Percentiles rank a stretch among this genome's conserved stretches.
Evolutionary conservation across 2,329 filamentous ascomycete species (phyloP).

Genomic region (Peltaster fructicola): DNA sequence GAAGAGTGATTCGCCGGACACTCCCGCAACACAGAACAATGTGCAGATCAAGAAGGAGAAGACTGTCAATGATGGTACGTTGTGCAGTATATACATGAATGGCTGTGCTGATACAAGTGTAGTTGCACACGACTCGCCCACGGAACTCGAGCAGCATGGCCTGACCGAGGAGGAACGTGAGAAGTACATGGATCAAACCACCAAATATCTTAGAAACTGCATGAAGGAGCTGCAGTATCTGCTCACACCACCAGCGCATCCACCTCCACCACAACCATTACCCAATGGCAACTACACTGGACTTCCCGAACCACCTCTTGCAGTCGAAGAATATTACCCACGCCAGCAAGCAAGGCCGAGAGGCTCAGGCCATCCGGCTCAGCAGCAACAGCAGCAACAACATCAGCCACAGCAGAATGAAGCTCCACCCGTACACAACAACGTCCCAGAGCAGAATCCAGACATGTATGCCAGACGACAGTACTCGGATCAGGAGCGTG

Average conservation of each 20-base stretch:
- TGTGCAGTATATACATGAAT: slow-evolving; percentile 7
- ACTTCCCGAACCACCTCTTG: slow-evolving; percentile 33
- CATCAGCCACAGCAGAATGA: too few relatives aligned
- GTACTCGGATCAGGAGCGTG: slow-evolving; percentile 20
- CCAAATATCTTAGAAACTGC: slow-evolving; percentile 45
- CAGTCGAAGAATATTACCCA: slow-evolving; percentile 42
- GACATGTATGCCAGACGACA: slow-evolving; percentile 6
- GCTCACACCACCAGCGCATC: slow-evolving; percentile 45
- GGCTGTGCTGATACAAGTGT: slow-evolving; percentile 22
- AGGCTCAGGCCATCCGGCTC: slow-evolving; percentile 15
- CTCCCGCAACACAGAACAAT: slow-evolving; percentile 3
- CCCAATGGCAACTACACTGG: slow-evolving; percentile 18
- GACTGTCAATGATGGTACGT: slow-evolving; percentile 8
- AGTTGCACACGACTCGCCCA: slow-evolving; percentile 32
- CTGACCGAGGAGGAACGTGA: slow-evolving; percentile 38
- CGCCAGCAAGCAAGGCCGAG: slow-evolving; percentile 39
- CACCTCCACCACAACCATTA: slow-evolving; percentile 33
- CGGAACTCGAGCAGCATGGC: too few relatives aligned
- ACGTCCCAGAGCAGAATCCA: slow-evolving; percentile 11
- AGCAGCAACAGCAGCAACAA: slow-evolving; percentile 18
- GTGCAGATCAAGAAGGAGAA: slow-evolving; percentile 5
- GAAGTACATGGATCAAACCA: slow-evolving; percentile 43
- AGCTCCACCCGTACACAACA: slow-evolving; percentile 20
- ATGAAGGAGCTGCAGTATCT: slow-evolving; percentile 52
- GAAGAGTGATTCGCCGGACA: slow-evolving; percentile 6